Evolutionary conservation across 2,329 filamentous ascomycete species (phyloP), one percentile per base, ranked within the genome.

Genomic region (Paraconiothyrium sp.): DNA sequence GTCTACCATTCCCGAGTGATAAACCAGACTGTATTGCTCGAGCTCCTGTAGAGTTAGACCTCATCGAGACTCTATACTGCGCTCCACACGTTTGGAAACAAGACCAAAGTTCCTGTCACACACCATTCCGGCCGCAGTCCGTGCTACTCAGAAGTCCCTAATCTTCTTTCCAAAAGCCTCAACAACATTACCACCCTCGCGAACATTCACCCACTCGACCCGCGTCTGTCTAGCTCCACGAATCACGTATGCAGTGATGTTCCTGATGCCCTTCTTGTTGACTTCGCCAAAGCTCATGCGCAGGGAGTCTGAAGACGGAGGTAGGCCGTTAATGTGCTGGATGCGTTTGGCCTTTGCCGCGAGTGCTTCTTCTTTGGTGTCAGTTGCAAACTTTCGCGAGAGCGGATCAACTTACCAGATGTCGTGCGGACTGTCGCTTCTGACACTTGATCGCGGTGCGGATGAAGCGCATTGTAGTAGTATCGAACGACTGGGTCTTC

Each of bases 231-330:
- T 37, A 11, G n/a, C 49, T 5, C 49, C 34, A 39, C 34, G 49
- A 8, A 52, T 52, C 3, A 52, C 49, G 16, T 52, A 52, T 4
- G 49, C 32, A 39, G 49, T 52, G 32, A 52, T 24, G n/a, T 39
- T 37, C 32, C n/a, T 37, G 3, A 52, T 14, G 10, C 49, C 49
- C n/a, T 39, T 52, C 34, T 39, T 52, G 49, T 52, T 32, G 32
- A 52, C 49, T 24, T 52, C 49, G 8, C 30, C 49, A 14, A 52
- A 49, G 13, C 49, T 52, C 49, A 52, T 52, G 9, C 49, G 32
- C 32, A 52, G n/a, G 13, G 49, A 39, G n/a, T 37, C n/a, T 20
- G 32, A 30, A 37, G n/a, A 37, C 13, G 32, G 9, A 24, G 34
- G 49, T 4, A 52, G 32, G 3, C 34, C 49, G 13, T 52, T 37